Percentiles rank a stretch among this genome's conserved stretches.
These are phyloP conservation scores for Steccherinum ochraceum DNA, from an alignment of 768 basidiomycete genomes.

Conservation along the genomic window DNA sequence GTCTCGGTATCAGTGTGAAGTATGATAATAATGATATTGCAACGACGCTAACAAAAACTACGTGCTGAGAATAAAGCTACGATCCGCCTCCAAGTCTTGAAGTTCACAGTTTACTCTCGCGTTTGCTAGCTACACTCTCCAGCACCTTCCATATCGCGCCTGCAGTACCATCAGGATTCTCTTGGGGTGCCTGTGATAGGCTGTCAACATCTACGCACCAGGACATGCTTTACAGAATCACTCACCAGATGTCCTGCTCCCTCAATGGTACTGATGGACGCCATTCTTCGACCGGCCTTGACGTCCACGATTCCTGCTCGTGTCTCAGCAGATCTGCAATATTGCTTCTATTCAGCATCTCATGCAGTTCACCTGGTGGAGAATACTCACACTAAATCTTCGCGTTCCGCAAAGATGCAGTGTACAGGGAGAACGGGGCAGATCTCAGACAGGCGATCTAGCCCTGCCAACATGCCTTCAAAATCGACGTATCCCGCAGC, in stretches of 20 bases:
- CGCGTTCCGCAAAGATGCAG: not conserved
- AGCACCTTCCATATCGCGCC: constrained; percentile 2
- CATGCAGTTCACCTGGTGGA: too few relatives aligned
- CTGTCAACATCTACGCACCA: too few relatives aligned
- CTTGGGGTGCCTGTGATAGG: not conserved
- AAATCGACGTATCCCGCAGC: not conserved
- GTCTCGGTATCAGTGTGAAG: too few relatives aligned
- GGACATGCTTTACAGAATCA: too few relatives aligned
- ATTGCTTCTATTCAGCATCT: too few relatives aligned
- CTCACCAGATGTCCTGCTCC: not conserved
- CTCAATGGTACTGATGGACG: not conserved
- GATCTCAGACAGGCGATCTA: not conserved
- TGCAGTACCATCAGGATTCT: not conserved
- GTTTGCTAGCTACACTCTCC: too few relatives aligned
- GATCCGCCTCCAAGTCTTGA: too few relatives aligned
- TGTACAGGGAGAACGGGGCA: not conserved
- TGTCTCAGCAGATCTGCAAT: not conserved
- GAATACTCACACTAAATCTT: not conserved
- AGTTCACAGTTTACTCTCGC: too few relatives aligned
- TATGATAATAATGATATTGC: too few relatives aligned
- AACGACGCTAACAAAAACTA: too few relatives aligned
- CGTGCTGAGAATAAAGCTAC: too few relatives aligned
- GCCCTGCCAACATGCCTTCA: not conserved
- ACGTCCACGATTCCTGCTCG: not conserved
- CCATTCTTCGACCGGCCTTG: not conserved